Percentiles rank a stretch among this genome's conserved stretches.
Conservation (phyloP, 495 filamentous ascomycete genomes). For the Terfezia claveryi region DNA sequence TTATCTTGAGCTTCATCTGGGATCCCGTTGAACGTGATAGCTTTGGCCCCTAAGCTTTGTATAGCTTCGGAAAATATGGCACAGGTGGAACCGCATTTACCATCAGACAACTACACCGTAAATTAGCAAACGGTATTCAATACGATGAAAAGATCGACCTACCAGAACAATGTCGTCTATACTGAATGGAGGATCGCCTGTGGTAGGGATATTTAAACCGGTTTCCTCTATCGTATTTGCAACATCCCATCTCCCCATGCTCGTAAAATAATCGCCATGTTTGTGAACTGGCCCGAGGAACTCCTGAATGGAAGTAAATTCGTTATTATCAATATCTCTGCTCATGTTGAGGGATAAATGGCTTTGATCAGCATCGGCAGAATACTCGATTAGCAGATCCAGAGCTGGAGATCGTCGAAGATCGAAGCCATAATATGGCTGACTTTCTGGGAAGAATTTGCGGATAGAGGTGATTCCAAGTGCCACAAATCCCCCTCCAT, state of each 20-base stretch:
- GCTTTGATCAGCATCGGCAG: not conserved
- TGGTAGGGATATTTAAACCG: not conserved
- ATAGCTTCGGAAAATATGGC: conserved; percentile 14
- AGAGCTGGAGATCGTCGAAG: conserved; percentile 12
- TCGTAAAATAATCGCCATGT: conserved; percentile 10
- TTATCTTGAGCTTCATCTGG: not conserved
- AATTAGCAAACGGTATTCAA: not conserved
- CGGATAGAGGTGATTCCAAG: conserved; percentile 6
- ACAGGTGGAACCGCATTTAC: conserved; percentile 13
- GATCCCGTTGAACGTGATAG: conserved; percentile 10
- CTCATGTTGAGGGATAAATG: not conserved
- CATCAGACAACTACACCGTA: not conserved
- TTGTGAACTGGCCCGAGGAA: conserved; percentile 6
- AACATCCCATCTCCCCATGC: conserved; percentile 5
- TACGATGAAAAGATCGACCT: not conserved
- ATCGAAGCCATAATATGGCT: conserved; percentile 12
- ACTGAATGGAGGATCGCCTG: conserved; percentile 4
- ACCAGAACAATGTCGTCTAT: conserved; percentile 9
- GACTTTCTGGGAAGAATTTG: conserved; percentile 9
- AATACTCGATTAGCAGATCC: conserved; percentile 2
- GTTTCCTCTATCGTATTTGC: not conserved
- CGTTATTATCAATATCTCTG: not conserved
- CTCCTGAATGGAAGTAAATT: not conserved
- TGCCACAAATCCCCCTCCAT: conserved; percentile 4
- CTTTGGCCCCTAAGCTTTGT: conserved; percentile 3